Base-by-base conservation (phyloP, 1,284 basidiomycete species). In the Phenoliferia sp. region DNA sequence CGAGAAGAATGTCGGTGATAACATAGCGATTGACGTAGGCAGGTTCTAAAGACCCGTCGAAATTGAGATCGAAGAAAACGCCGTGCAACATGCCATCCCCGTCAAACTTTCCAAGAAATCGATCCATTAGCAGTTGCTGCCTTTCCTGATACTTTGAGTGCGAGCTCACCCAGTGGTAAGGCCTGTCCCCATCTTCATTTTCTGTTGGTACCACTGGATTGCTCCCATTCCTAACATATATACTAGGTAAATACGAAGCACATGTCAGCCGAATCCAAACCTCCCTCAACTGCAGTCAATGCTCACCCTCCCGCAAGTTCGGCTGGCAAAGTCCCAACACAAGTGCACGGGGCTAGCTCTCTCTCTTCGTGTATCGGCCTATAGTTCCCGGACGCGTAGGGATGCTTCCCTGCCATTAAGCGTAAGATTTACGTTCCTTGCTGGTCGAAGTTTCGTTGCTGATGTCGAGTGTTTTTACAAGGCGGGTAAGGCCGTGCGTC, bases 21-120 rank as follows among this genome's bases (percentile, higher is more conserved):
- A 80, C 75, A 70, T 78, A 79, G 12, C 75, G 74, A 65, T 80
- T 80, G 56, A 80, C 74, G 62, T 79, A 80, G 55, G 71, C 69
- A 2, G 80, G 78, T 15, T 71, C 29, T 29, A 65, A 22, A 36
- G 52, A 75, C 71, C n/a, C 36, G 34, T 22, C 67, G 67, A 16
- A 44, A 1, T 69, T 70, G 32, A 64, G 60, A 1, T 76, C 74
- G 69, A 84, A 83, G 61, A 78, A 77, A 17, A 84, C 82, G 17
- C 82, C 82, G 59, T 79, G 78, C 0, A 84, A 76, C 82, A 83
- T 83, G 26, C 82, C 80, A 73, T 81, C 80, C 5, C 80, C 80
- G 66, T 81, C 80, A 59, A 80, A 74, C 73, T 74, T 67, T 0
- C 7, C 28, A 33, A 35, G 22, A 59, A n/a, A n/a, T n/a, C 26